Percentiles rank a stretch among this genome's conserved stretches.
Conservation (phyloP, 306 rosid genomes). For the Cucurbita maxima region DNA sequence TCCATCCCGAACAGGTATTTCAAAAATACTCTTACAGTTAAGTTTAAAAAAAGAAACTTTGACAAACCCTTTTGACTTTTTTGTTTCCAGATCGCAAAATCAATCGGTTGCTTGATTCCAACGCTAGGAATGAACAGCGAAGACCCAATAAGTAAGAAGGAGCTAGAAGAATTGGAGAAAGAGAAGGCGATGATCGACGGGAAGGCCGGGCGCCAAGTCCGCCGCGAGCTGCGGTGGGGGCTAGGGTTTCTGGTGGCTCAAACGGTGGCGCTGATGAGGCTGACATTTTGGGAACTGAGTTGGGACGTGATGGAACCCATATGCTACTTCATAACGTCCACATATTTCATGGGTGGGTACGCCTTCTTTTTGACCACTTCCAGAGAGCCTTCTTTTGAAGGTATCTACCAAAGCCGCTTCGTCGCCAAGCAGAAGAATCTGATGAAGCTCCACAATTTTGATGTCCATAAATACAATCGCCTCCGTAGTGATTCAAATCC, state of each 20-base stretch:
- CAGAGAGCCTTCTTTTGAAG: conserved; percentile 44
- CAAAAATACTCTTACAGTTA: no score
- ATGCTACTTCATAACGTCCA: conserved; percentile 43
- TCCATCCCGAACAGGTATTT: conserved; percentile 66
- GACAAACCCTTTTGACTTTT: background rate
- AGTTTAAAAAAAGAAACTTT: no score
- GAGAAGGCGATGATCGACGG: conserved; percentile 27
- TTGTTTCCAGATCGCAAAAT: conserved; percentile 32
- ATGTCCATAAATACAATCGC: conserved; percentile 25
- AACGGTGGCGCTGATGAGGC: conserved; percentile 40
- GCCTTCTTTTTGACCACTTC: conserved; percentile 39
- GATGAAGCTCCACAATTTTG: conserved; percentile 39
- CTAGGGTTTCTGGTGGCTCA: conserved; percentile 34
- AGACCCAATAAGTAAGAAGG: conserved; percentile 8
- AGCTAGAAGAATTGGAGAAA: conserved; percentile 40
- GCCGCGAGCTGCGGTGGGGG: conserved; percentile 44
- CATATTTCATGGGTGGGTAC: conserved; percentile 38
- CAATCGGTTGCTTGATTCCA: conserved; percentile 18
- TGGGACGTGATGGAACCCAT: conserved; percentile 76
- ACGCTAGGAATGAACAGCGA: conserved; percentile 7
- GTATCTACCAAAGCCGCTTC: conserved; percentile 35
- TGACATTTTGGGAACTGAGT: conserved; percentile 55
- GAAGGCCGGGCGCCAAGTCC: conserved; percentile 16
- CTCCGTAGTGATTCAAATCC: background rate
- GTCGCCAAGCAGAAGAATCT: conserved; percentile 34